phyloP scores from a whole-genome alignment of 345 rosid species.

The Luvunga scandens region DNA sequence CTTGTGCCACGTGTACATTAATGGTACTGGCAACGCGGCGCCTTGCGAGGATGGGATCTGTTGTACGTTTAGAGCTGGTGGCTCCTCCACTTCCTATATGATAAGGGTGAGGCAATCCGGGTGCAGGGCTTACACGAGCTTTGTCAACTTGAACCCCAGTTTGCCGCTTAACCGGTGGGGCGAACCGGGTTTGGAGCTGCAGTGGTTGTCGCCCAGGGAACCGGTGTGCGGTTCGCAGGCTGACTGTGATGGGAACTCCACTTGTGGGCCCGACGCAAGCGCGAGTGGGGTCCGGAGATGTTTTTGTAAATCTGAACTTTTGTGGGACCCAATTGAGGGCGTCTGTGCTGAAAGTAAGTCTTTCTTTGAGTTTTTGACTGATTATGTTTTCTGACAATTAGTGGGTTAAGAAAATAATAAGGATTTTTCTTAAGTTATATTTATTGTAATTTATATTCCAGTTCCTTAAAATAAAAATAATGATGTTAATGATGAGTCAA shows the following conservation, averaged over 20 bases:
- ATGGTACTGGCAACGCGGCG: background rate
- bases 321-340: constrained; percentile 40
- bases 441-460: too few species aligned
- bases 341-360: constrained; percentile 27
- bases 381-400: background rate
- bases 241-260: constrained; percentile 41
- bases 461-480: too few species aligned
- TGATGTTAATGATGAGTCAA: too few species aligned
- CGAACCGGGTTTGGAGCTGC: constrained; percentile 39
- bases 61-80: constrained; percentile 35
- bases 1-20: constrained; percentile 41
- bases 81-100: constrained; percentile 35
- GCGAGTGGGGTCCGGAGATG: constrained; percentile 28
- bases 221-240: constrained; percentile 35
- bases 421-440: too few species aligned
- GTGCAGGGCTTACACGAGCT: constrained; percentile 47
- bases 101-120: constrained; percentile 33
- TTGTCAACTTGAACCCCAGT: constrained; percentile 34
- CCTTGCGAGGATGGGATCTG: constrained; percentile 32
- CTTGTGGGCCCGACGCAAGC: constrained; percentile 29
- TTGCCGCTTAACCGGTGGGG: constrained; percentile 40
- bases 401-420: too few species aligned
- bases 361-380: background rate
- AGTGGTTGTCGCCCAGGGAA: constrained; percentile 41
- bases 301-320: constrained; percentile 25